Conservation (phyloP, 306 rosid species). For the Delonix regia region DNA sequence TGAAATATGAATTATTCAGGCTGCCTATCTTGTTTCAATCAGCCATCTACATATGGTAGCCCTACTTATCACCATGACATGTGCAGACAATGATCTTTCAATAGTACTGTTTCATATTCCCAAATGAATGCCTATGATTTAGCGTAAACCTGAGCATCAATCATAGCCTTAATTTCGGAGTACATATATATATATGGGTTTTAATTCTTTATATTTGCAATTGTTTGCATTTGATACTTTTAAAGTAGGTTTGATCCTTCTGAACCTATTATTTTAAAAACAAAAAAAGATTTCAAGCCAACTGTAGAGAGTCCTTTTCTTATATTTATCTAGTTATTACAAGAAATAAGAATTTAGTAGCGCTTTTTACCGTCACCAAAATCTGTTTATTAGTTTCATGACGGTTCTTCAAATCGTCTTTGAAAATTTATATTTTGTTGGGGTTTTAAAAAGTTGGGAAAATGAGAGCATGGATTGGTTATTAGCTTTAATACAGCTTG, state of each 20-base stretch:
- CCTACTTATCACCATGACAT: conserved; percentile 20
- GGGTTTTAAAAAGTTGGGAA: no score
- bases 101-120: not conserved
- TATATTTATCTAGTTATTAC: no score
- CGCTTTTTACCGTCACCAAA: not conserved
- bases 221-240: no score
- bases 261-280: no score
- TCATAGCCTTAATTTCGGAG: not conserved
- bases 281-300: no score
- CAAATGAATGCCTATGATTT: conserved; percentile 11
- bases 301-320: no score
- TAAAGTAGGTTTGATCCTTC: no score
- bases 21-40: not conserved
- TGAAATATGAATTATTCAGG: not conserved
- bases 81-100: conserved; percentile 16
- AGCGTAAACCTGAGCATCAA: not conserved
- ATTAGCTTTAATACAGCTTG: not conserved
- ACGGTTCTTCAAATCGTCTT: no score
- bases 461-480: not conserved
- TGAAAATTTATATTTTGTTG: no score
- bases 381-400: no score
- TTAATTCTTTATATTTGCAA: no score
- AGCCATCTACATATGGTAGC: conserved; percentile 9
- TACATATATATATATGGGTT: not conserved
- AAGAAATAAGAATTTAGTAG: not conserved